Base-by-base conservation (phyloP, 2,329 filamentous ascomycete genomes). In the Phyllosticta paracitricarpa region DNA sequence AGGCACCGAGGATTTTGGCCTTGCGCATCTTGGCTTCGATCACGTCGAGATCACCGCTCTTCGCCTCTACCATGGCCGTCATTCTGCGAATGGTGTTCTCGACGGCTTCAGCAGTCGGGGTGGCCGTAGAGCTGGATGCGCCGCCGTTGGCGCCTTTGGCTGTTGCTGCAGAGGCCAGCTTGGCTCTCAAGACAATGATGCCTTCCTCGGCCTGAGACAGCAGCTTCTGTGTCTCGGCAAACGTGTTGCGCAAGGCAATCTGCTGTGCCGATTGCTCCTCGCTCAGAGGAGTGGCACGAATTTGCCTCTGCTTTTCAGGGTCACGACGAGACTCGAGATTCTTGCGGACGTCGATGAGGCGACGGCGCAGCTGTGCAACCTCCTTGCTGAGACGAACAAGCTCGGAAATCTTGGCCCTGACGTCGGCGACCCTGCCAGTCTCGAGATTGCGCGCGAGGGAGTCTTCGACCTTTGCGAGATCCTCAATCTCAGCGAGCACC, bases 41-140 rank as follows among this genome's bases (percentile, higher is more conserved):
- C 6, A 96, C 84, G 71, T 96, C 91, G 58, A 99, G 86, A 68
- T 97, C 93, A 62, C 88, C 89, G 70, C 89, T 94, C 71, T 90
- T 89, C 76, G 91, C 90, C 78, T 97, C 90, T 0, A 89, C 89
- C 87, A 97, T 93, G 63, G 80, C 83, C 35, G 92, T 97, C 88
- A 99, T 92, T 70, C 94, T 96, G 62, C 81, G 80, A 66, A 99
- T 96, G 0, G 94, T 99, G 63, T 89, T 89, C 66, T 92, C 87
- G 22, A 99, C 89, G 0, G 91, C 90, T 68, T 97, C 94, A 9
- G 97, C 89, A 0, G 92, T 97, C 0, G 94, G 94, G 4, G 87
- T 83, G 0, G 68, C 66, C 5, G 17, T 17, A 2, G 40, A 48
- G 25, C 65, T 66, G 2, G 64, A 66, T 22, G 69, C 69, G 10